phyloP scores from a whole-genome alignment of 169 alveolate species.

The Cryptosporidium viatorum region DNA sequence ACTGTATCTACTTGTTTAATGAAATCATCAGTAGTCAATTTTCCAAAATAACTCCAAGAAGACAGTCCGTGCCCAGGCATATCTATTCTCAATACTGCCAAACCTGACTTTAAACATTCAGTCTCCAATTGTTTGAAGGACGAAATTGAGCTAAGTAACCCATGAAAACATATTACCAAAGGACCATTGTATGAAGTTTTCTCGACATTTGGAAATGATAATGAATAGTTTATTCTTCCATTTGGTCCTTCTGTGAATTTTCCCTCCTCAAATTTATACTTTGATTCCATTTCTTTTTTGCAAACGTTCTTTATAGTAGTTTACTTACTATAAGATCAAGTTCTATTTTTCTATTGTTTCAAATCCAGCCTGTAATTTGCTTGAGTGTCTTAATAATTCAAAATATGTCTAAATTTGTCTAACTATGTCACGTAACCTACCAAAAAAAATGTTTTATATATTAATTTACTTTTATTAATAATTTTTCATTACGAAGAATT shows the following conservation, averaged over 20 bases:
- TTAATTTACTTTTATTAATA: neutral
- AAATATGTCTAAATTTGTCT: too few species aligned
- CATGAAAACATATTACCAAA: constrained; percentile 65
- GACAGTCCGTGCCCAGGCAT: constrained; percentile 75
- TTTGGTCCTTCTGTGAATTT: constrained; percentile 55
- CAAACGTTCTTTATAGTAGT: neutral
- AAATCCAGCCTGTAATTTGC: too few species aligned
- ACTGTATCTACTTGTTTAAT: constrained; percentile 50
- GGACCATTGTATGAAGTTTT: constrained; percentile 20
- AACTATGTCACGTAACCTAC: neutral
- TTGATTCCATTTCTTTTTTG: neutral
- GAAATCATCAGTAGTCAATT: constrained; percentile 39
- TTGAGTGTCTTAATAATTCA: neutral
- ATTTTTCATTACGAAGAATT: neutral
- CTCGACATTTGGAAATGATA: constrained; percentile 24
- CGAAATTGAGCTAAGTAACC: constrained; percentile 36
- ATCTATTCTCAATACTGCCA: constrained; percentile 66
- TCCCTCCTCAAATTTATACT: constrained; percentile 30
- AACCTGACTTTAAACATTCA: neutral
- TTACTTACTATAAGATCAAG: neutral
- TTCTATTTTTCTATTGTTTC: neutral
- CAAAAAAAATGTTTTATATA: too few species aligned
- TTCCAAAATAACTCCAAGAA: constrained; percentile 62
- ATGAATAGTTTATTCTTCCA: constrained; percentile 58
- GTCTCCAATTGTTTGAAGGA: constrained; percentile 18